Evolutionary conservation across 176 grass and related monocot species (phyloP).

Genomic region (Oryza brachyantha): DNA sequence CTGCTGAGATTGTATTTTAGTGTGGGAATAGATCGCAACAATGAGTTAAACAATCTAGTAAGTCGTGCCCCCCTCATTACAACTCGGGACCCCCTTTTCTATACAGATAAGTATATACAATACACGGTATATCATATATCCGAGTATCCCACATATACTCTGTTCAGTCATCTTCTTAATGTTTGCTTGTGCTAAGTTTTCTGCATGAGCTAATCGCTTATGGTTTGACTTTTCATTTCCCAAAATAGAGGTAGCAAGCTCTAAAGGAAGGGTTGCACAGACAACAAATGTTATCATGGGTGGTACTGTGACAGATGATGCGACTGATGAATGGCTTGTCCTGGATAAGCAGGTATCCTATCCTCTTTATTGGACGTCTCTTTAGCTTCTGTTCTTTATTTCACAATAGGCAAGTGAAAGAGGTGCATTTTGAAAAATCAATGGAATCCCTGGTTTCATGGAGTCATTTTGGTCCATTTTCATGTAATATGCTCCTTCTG

Average conservation of each 20-base stretch:
- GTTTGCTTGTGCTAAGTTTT: background rate
- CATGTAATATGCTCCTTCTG: background rate
- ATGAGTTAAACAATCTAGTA: too few species aligned
- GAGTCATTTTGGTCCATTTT: background rate
- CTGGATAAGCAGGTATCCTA: conserved; percentile 68
- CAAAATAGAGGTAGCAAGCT: conserved; percentile 67
- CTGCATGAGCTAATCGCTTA: background rate
- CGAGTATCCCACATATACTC: too few species aligned
- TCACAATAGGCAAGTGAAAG: background rate
- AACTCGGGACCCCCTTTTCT: too few species aligned
- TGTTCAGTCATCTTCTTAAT: background rate
- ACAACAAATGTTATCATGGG: conserved; percentile 83
- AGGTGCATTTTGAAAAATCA: background rate
- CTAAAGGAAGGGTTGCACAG: conserved; percentile 66
- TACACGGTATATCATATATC: too few species aligned
- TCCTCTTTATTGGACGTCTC: background rate
- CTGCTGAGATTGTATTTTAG: too few species aligned
- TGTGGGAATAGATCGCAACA: too few species aligned
- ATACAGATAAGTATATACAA: too few species aligned
- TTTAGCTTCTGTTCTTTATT: background rate
- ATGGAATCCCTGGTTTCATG: background rate
- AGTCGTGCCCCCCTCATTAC: too few species aligned
- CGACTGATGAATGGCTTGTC: conserved; percentile 66
- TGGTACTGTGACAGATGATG: conserved; percentile 71
- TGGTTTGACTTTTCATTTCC: conserved; percentile 17